phyloP scores from a whole-genome alignment of 1,284 basidiomycete genomes.

The Polyporus tsugae region DNA sequence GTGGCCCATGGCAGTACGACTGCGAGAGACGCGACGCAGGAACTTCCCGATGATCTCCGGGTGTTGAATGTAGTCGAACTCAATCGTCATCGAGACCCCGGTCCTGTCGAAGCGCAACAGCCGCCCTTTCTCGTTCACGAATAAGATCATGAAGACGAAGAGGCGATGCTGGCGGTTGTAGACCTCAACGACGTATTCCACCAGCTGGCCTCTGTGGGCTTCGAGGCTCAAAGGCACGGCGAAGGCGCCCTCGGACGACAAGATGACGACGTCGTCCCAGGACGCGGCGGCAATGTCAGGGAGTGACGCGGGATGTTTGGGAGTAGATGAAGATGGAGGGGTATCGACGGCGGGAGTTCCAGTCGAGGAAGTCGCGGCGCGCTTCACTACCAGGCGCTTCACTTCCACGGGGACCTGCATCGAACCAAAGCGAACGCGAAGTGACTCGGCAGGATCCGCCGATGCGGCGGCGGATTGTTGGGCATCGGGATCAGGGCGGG shows the following conservation, averaged over 20 bases:
- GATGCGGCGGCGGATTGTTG: not conserved
- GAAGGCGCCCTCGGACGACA: no score
- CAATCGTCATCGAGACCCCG: not conserved
- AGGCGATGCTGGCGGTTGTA: not conserved
- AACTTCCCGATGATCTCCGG: conserved; percentile 23
- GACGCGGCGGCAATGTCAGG: no score
- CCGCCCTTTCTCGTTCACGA: conserved; percentile 1
- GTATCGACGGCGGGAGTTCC: no score
- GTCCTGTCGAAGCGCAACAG: conserved; percentile 13
- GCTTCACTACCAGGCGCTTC: no score
- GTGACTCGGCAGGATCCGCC: not conserved
- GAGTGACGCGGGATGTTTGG: no score
- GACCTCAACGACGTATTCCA: not conserved
- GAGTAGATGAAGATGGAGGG: no score
- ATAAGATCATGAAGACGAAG: not conserved
- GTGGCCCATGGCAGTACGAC: not conserved
- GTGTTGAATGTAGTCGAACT: conserved; percentile 25
- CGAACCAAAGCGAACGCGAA: not conserved
- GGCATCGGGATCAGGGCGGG: not conserved
- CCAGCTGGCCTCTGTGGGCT: not conserved
- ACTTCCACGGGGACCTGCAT: not conserved
- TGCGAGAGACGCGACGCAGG: conserved; percentile 23
- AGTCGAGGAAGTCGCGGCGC: no score
- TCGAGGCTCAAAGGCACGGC: not conserved
- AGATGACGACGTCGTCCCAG: no score